These are phyloP conservation scores for Nannochloris sp. DNA, from an alignment of 139 green algal species.

Conservation along the genomic window DNA sequence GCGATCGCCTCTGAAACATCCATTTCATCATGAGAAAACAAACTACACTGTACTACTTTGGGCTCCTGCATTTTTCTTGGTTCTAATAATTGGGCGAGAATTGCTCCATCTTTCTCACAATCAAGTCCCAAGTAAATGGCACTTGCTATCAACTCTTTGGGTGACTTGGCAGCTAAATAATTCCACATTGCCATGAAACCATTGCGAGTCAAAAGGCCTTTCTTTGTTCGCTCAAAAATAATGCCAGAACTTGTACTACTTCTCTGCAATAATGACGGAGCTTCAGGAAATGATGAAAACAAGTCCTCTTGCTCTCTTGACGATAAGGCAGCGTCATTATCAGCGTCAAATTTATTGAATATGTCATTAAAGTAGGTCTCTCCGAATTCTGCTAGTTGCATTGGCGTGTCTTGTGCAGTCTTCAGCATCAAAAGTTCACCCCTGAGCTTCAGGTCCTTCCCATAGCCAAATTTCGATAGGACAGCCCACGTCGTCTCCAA, in stretches of 20 bases:
- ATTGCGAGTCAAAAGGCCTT: conserved; percentile 29
- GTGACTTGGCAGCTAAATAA: conserved; percentile 30
- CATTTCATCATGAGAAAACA: conserved; percentile 34
- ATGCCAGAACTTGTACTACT: conserved; percentile 14
- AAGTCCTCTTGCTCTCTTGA: conserved; percentile 36
- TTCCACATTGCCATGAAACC: conserved; percentile 53
- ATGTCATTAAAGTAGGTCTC: conserved; percentile 41
- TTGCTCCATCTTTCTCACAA: neutral
- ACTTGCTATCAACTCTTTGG: conserved; percentile 43
- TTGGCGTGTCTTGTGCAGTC: conserved; percentile 35
- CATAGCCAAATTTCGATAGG: conserved; percentile 74
- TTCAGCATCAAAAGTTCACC: conserved; percentile 45
- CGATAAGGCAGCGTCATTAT: conserved; percentile 45
- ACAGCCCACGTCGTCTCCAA: conserved; percentile 88
- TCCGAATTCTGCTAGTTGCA: conserved; percentile 47
- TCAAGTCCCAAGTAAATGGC: conserved; percentile 64
- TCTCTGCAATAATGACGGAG: conserved; percentile 16
- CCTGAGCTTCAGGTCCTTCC: conserved; percentile 48
- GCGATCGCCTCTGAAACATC: conserved; percentile 31
- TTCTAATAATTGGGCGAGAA: neutral
- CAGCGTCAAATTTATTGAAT: conserved; percentile 44
- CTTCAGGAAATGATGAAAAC: conserved; percentile 44
- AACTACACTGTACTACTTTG: conserved; percentile 36
- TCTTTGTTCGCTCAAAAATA: conserved; percentile 32
- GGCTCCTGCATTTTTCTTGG: neutral